A percentile compares a stretch with the other conserved stretches of the same genome.
Conservation (phyloP, 257 asterid species). For the Orobanche coerulescens region DNA sequence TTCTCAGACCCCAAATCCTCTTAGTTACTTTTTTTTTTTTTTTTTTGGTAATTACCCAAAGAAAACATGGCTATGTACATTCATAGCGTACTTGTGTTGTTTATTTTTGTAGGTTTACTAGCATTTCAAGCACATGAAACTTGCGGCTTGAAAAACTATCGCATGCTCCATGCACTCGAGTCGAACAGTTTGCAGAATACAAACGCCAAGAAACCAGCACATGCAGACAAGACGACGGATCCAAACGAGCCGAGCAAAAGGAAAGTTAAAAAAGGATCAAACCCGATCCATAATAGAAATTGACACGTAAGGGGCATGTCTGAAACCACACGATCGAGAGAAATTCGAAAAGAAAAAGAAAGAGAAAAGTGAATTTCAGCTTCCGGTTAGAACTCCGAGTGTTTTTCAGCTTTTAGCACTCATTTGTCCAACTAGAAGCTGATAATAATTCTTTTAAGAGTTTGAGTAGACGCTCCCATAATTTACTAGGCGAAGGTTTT, state of each 20-base stretch:
- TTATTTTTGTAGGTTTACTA: slow-evolving; percentile 35
- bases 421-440: too few relatives aligned
- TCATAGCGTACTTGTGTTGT: slow-evolving; percentile 21
- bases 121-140: slow-evolving; percentile 30
- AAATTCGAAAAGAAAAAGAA: not conserved
- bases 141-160: slow-evolving; percentile 23
- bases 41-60: too few relatives aligned
- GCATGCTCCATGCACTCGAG: slow-evolving; percentile 26
- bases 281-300: slow-evolving; percentile 77
- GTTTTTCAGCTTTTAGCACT: too few relatives aligned
- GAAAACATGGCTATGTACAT: slow-evolving; percentile 29
- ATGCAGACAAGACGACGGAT: slow-evolving; percentile 29
- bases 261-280: slow-evolving; percentile 54
- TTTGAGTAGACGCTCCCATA: not conserved
- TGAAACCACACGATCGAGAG: not conserved
- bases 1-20: not conserved
- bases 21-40: not conserved
- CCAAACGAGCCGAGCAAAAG: slow-evolving; percentile 52
- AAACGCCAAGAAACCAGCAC: slow-evolving; percentile 22
- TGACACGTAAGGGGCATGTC: slow-evolving; percentile 10
- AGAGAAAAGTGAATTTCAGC: not conserved
- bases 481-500: not conserved
- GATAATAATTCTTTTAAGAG: not conserved
- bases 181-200: slow-evolving; percentile 20
- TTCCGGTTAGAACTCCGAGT: too few relatives aligned